Percentiles rank a stretch among this genome's conserved stretches.
Evolutionary conservation across 2,329 filamentous ascomycete genomes (phyloP).

Genomic region (Aspergillus bombycis): DNA sequence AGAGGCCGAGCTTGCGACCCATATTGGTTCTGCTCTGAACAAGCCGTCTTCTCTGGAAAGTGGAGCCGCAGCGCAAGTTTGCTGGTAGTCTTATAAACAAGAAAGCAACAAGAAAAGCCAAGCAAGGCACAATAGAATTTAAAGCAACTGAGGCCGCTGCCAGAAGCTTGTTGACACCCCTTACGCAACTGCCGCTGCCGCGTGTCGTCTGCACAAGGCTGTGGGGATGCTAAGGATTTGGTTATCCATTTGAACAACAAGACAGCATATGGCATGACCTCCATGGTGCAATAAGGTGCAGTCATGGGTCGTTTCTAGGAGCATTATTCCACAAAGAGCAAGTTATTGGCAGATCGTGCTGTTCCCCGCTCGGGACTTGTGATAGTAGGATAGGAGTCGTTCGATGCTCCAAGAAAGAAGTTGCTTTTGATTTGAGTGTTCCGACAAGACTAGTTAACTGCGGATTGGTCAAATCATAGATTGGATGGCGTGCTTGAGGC

Average conservation of each 20-base stretch:
- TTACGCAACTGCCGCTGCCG: not conserved
- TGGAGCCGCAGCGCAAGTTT: too few species aligned
- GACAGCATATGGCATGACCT: not conserved
- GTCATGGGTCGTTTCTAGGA: not conserved
- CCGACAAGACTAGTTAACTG: slow-evolving; percentile 7
- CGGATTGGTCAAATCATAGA: slow-evolving; percentile 6
- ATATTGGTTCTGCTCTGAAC: slow-evolving; percentile 18
- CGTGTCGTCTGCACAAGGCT: slow-evolving; percentile 1
- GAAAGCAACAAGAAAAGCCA: not conserved
- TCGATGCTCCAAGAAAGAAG: not conserved
- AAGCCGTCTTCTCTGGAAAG: not conserved
- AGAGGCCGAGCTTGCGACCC: slow-evolving; percentile 38
- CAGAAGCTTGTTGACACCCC: not conserved
- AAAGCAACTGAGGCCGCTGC: not conserved
- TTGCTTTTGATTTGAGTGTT: not conserved
- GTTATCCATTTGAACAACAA: not conserved
- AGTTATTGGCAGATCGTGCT: not conserved
- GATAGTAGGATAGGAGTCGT: not conserved
- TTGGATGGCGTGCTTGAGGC: slow-evolving; percentile 10
- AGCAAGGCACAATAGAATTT: not conserved
- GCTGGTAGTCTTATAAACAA: not conserved
- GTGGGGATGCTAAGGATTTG: not conserved
- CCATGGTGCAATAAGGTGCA: not conserved
- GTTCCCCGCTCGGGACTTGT: slow-evolving; percentile 2
- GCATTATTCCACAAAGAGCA: not conserved